These are phyloP conservation scores for Coffea eugenioides DNA, from an alignment of 257 asterid species.

Conservation along the genomic window DNA sequence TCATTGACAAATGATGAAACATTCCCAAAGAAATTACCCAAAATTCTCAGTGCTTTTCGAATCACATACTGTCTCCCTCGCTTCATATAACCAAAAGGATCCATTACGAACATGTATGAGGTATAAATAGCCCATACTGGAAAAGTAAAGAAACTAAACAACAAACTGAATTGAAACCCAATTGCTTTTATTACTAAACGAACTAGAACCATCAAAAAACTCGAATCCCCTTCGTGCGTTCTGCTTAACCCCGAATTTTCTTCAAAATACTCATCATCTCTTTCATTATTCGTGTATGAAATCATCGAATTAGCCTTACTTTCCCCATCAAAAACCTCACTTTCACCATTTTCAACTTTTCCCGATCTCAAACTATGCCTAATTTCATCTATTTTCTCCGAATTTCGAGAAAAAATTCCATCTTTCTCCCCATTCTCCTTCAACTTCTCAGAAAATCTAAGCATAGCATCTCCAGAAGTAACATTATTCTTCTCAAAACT, in stretches of 20 bases:
- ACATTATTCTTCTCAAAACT: slow-evolving; percentile 28
- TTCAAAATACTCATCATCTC: slow-evolving; percentile 13
- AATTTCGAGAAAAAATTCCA: neutral
- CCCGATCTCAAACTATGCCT: slow-evolving; percentile 27
- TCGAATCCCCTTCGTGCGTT: slow-evolving; percentile 33
- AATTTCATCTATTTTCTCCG: slow-evolving; percentile 4
- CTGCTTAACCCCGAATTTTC: slow-evolving; percentile 39
- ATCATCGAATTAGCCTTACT: slow-evolving; percentile 20
- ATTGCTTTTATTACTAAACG: slow-evolving; percentile 53
- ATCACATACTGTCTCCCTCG: slow-evolving; percentile 32
- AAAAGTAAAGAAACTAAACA: slow-evolving; percentile 35
- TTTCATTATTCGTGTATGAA: neutral
- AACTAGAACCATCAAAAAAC: slow-evolving; percentile 38
- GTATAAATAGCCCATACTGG: slow-evolving; percentile 53
- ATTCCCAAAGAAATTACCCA: slow-evolving; percentile 33
- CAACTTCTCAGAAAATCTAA: slow-evolving; percentile 20
- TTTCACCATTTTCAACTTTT: slow-evolving; percentile 6
- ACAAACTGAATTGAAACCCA: slow-evolving; percentile 49
- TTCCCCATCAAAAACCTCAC: slow-evolving; percentile 18
- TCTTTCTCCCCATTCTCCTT: slow-evolving; percentile 13
- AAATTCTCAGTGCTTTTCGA: slow-evolving; percentile 29
- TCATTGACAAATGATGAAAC: slow-evolving; percentile 33
- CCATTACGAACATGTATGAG: slow-evolving; percentile 53
- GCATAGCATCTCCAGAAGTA: slow-evolving; percentile 24
- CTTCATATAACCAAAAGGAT: slow-evolving; percentile 60